Base-by-base conservation (phyloP, 257 asterid species). In the Primulina tabacum region DNA sequence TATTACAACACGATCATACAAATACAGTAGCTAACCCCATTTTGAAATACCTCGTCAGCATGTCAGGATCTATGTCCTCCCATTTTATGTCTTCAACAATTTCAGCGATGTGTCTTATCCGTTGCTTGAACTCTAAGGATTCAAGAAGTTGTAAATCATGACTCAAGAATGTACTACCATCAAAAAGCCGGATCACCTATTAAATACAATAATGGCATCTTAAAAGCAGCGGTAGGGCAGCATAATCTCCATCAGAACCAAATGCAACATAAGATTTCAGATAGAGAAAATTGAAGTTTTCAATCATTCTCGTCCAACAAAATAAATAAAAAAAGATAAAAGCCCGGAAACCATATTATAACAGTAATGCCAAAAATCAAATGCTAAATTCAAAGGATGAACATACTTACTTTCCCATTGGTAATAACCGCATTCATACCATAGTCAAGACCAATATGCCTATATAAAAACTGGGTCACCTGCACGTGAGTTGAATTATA, bases 131-230 rank as follows among this genome's bases (percentile, higher is more conserved):
- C 87, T 94, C 99, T 70, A 94, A 73, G 64, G 97, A 89, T 83
- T 94, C 97, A 57, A 94, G 88, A 78, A 94, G 97, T 75, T 80
- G 89, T 81, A 90, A 87, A 86, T 94, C 99, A 80, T 89, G 85
- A 82, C 93, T 91, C 83, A 89, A 68, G 83, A 94, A 82, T 63
- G 90, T 65, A 82, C 78, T 83, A 71, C 73, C 86, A 63, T 81
- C 90, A 43, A 62, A 66, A 50, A 89, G 85, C 69, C 67, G 81
- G 75, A 88, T 80, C 79, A 94, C 96, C 99, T 94, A 78, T 63
- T 38, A 61, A 75, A 75, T 70, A 74, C 61, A 64, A 62, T 73
- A 82, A 28, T 7, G 62, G 50, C 50, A 77, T 61, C 12, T 65
- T 61, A 65, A 2, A 72, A 64, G 75, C 40, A 40, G 34, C 62